Evolutionary conservation across 345 rosid genomes (phyloP), one percentile per base, ranked within the genome.

Genomic region (Arabidopsis suecica): DNA sequence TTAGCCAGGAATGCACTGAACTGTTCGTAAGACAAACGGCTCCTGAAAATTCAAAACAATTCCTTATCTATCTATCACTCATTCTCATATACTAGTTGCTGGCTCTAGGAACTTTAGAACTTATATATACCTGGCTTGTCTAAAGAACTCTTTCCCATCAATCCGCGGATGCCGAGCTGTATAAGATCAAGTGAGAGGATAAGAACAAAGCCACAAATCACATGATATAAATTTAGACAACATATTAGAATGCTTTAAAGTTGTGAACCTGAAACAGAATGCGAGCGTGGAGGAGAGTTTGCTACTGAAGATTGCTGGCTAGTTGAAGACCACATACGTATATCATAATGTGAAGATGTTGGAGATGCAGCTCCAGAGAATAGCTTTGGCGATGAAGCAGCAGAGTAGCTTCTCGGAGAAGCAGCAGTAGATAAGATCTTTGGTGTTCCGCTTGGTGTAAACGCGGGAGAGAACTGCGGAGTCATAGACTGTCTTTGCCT

Each of bases 111-210:
- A 14, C 2, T n/a, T 25, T 5, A 63, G 41, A 42, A 68, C 42
- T 61, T 45, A 66, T 55, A 63, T 51, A 8, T 78, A 86, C 97
- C 98, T 91, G 59, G 97, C 98, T 69, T 90, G 98, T 78, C 97
- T 88, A 81, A 94, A 91, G 87, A 94, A 90, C 86, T 94, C 97
- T 81, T 94, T 91, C 55, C 98, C 98, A 85, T 91, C 98, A 73
- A 91, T 83, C 61, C 93, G 88, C 12, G 89, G 85, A 67, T 84
- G 76, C 18, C 83, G 89, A 45, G 74, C 98, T 73, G 62, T 47
- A 14, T 18, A 36, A 42, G 11, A 69, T 3, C 69, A 5, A 32
- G 7, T 11, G 48, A 6, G 60, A 28, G 32, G 6, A 7, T 22
- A 20, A 61, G 51, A 41, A 61, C 16, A 22, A 58, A 16, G 16